Evolutionary conservation across 2,329 filamentous ascomycete species (phyloP), one percentile per base, ranked within the genome.

Genomic region (Tolypocladium paradoxum): DNA sequence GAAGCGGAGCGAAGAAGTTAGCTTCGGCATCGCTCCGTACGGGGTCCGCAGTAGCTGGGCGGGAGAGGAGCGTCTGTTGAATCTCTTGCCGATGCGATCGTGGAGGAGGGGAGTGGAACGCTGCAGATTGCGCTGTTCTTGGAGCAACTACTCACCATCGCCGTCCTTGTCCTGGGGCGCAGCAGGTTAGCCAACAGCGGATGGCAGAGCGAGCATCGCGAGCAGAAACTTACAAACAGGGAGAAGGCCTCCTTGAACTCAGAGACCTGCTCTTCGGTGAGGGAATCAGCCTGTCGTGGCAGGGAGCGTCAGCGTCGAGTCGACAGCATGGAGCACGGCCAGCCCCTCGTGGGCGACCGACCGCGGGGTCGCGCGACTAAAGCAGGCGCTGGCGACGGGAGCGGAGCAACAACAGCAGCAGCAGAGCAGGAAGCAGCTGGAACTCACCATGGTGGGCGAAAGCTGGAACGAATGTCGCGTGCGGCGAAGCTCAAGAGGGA

Each of bases 181-280:
- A 34, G 34, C 20, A 53, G 36, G 24, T 52, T 37, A 47, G 38
- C 49, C 22, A 47, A n/a, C 18, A 47, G 12, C 18, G 9, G 12
- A 29, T 11, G 36, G 50, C 49, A 48, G 34, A 49, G 35, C 34
- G 38, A 40, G 12, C 35, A 51, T 22, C 45, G 38, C 38, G 27
- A 5, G 40, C 16, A 22, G 18, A 47, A 27, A 75, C 93, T 86
- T 86, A 99, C 93, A 76, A 99, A 99, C 62, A 99, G 89, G 73
- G 93, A 99, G 79, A 99, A 99, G 53, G 93, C 93, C 80, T 99
- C 93, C 88, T 97, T 99, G 82, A 97, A 99, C 80, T 99, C 93
- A 72, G 93, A 97, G 73, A 99, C 93, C 83, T 99, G 93, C 79
- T 99, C 93, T 82, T 99, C 93, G 66, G 93, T 97, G 70, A 99